Evolutionary conservation across 176 grass and related monocot genomes (phyloP), one percentile per base, ranked within the genome.

Genomic region (Phragmites australis): DNA sequence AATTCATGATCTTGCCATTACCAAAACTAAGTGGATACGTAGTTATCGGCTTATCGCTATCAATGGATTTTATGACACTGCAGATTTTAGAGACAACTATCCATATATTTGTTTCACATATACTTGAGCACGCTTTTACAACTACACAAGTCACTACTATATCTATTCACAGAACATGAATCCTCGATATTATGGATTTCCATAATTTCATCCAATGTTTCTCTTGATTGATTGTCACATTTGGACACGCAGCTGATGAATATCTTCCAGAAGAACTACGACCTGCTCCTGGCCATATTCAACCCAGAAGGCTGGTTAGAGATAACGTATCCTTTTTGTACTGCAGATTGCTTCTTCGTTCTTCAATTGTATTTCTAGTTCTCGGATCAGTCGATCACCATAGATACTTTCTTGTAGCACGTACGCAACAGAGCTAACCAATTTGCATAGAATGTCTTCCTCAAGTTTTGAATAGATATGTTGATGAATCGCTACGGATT

Each of bases 231-330:
- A 51, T 30, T 26, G 37, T 37, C 25, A 4, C 55, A 19, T 55
- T 49, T 52, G 29, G n/a, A 41, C 41, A 47, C 30, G 60, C 68
- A 97, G 94, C 81, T 94, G 83, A 94, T 94, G 92, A 88, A 88
- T 74, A 70, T 97, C 53, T 97, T 94, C 41, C 78, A 97, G 77
- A 92, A 92, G 82, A 97, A 97, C 74, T 89, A 94, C 18, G 89
- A 90, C 57, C 70, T 94, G 65, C 94, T 97, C 62, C 88, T 97
- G 53, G 83, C 70, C 42, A 92, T 90, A 87, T 97, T 97, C 85
- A 94, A 97, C 26, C 94, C 94, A 2, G 92, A 97, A 73, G 94
- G 94, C 8, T 97, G 92, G 92, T 88, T 97, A 5, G 94, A 97
- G 82, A 97, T 97, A 90, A 97, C 88, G 92, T 97, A 97, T 97